Evolutionary conservation across 768 basidiomycete species (phyloP), one percentile per base, ranked within the genome.

Genomic region (Agrocybe pediades): DNA sequence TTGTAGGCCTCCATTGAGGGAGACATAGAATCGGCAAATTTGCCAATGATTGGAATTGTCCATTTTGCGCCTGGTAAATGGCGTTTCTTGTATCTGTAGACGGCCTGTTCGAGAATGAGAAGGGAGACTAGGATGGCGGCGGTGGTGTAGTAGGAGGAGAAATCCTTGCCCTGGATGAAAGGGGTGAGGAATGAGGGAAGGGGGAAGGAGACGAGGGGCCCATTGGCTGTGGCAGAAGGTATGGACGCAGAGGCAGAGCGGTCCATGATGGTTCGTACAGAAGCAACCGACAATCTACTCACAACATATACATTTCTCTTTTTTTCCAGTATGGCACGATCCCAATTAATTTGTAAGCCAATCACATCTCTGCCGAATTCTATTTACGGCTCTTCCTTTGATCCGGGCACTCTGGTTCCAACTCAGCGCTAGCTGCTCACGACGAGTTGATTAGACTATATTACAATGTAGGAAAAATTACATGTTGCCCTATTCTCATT

Each of bases 11-110:
- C 91, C 81, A 98, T 81, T 5, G 92, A 87, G 11, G 97, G 97
- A 60, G 88, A 83, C 75, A 96, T 75, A 4, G 92, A 95, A 66
- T 98, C 93, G 4, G 88, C 86, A 62, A 98, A 97, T 71, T 95
- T 95, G 53, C 97, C 97, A 51, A 99, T 98, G 64, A 99, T 64
- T n/a, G 97, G 97, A 58, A 97, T 95, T 11, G 94, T 97, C 95
- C 94, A 98, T 66, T 70, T 78, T 42, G 80, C 84, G 6, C 96
- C 96, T 0, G 96, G 95, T 6, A 98, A 81, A 62, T 89, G 83
- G 17, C 79, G 82, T 66, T 98, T 98, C 75, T 97, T 95, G 66
- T 80, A 81, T 29, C 96, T 79, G 71, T 96, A 99, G 17, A 95
- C 82, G 26, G 82, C 76, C 74, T 97, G 95, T 66, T 99, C 96